A percentile compares a stretch with the other conserved stretches of the same genome.
These are phyloP conservation scores for Rubus idaeus DNA, from an alignment of 306 rosid species.

Conservation along the genomic window DNA sequence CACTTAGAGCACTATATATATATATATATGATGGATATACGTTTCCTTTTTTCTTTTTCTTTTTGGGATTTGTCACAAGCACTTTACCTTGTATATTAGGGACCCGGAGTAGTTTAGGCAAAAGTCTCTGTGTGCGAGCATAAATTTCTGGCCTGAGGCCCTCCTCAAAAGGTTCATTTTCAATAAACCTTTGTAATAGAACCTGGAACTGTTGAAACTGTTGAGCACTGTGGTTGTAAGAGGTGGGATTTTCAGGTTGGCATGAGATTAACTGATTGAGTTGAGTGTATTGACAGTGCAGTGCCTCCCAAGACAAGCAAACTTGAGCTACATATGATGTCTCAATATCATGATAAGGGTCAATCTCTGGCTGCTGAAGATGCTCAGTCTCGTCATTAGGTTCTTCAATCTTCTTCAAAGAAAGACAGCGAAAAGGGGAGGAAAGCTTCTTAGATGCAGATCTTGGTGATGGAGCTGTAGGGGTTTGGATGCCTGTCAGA, in stretches of 20 bases:
- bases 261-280: conserved; percentile 68
- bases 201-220: conserved; percentile 94
- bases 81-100: conserved; percentile 73
- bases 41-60: too few relatives aligned
- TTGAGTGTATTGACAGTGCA: conserved; percentile 91
- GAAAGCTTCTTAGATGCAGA: conserved; percentile 78
- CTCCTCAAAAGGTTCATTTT: conserved; percentile 91
- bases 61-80: not conserved
- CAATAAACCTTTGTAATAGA: conserved; percentile 83
- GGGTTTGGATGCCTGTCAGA: conserved; percentile 47
- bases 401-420: conserved; percentile 77
- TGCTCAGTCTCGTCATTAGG: conserved; percentile 75
- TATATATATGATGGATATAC: too few relatives aligned
- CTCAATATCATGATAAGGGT: conserved; percentile 69
- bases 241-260: conserved; percentile 70
- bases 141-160: conserved; percentile 73
- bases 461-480: conserved; percentile 70
- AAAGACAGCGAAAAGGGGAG: conserved; percentile 88
- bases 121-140: conserved; percentile 59
- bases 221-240: conserved; percentile 78
- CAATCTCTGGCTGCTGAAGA: conserved; percentile 60
- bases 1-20: too few relatives aligned
- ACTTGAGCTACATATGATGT: conserved; percentile 91
- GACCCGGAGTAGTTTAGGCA: conserved; percentile 80
- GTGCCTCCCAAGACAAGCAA: conserved; percentile 96